These are phyloP conservation scores for Wickerhamomyces tratensis DNA, from an alignment of 805 yeast species.

Conservation along the genomic window DNA sequence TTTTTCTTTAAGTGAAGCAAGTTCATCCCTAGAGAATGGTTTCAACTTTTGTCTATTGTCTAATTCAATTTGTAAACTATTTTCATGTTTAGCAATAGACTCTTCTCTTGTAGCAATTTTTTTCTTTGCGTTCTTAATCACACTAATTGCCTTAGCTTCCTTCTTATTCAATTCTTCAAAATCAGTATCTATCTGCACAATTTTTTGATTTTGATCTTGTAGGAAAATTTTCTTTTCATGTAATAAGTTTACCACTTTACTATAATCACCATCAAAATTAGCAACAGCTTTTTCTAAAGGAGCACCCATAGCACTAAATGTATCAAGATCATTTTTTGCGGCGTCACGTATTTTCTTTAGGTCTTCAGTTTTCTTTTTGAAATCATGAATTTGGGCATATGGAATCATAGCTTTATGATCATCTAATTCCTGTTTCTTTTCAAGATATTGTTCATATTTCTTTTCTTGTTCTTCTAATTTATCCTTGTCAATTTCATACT, in stretches of 20 bases:
- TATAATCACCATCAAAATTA: slow-evolving; percentile 15
- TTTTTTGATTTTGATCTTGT: no score
- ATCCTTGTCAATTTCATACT: slow-evolving; percentile 24
- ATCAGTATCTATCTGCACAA: no score
- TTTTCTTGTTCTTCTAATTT: slow-evolving; percentile 38
- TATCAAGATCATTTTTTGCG: slow-evolving; percentile 18
- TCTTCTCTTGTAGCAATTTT: no score
- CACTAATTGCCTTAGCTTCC: no score
- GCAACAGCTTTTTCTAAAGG: slow-evolving; percentile 13
- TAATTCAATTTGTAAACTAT: no score
- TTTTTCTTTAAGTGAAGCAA: no score
- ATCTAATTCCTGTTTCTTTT: slow-evolving; percentile 34
- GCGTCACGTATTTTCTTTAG: slow-evolving; percentile 17
- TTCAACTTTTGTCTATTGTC: no score
- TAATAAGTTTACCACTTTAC: slow-evolving; percentile 5
- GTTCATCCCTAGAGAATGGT: no score
- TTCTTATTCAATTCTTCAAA: no score
- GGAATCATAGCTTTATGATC: slow-evolving; percentile 38
- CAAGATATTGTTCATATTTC: slow-evolving; percentile 34
- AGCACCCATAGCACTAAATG: slow-evolving; percentile 13
- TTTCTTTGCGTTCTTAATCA: no score
- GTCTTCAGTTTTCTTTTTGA: slow-evolving; percentile 9
- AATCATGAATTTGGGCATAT: slow-evolving; percentile 36
- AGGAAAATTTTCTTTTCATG: no score
- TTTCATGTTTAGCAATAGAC: no score